Evolutionary conservation across 2,329 filamentous ascomycete species (phyloP).

Genomic region (Fusarium armeniacum): DNA sequence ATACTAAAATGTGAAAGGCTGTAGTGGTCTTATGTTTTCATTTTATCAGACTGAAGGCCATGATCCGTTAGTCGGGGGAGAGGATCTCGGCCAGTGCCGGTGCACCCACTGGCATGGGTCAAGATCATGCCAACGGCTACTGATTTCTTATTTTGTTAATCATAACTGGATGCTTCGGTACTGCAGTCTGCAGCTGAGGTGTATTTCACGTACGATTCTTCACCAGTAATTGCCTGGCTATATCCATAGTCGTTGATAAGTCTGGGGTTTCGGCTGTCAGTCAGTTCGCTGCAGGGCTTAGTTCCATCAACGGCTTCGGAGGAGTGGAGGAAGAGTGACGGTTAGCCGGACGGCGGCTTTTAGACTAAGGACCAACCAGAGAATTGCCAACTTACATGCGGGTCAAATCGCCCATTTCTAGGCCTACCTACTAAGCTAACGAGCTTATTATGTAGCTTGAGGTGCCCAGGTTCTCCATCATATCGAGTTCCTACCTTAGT

Average conservation of each 20-base stretch:
- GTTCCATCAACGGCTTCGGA: constrained; percentile 29
- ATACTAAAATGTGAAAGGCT: not conserved
- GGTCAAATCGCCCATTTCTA: not conserved
- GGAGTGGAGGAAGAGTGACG: constrained; percentile 30
- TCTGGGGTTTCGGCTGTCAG: constrained; percentile 24
- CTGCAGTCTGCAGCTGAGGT: constrained; percentile 9
- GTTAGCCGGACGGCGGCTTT: constrained; percentile 27
- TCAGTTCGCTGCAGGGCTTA: constrained; percentile 7
- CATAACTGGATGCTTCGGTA: constrained; percentile 36
- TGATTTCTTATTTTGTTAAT: constrained; percentile 9
- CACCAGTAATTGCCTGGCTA: not conserved
- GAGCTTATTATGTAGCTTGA: constrained; percentile 38
- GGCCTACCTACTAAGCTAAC: not conserved
- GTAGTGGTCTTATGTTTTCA: constrained; percentile 42
- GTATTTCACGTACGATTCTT: constrained; percentile 18
- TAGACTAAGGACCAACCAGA: not conserved
- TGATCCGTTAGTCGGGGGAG: constrained; percentile 37
- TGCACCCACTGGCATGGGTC: constrained; percentile 26
- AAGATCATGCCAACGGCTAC: constrained; percentile 19
- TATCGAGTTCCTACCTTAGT: constrained; percentile 26
- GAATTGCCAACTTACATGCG: constrained; percentile 18
- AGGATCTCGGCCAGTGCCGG: constrained; percentile 54
- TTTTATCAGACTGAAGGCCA: constrained; percentile 24
- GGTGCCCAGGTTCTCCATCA: too few relatives aligned
- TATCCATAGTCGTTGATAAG: not conserved